These are phyloP conservation scores for Colletotrichum lini DNA, from an alignment of 2,329 filamentous ascomycete genomes.

Conservation along the genomic window DNA sequence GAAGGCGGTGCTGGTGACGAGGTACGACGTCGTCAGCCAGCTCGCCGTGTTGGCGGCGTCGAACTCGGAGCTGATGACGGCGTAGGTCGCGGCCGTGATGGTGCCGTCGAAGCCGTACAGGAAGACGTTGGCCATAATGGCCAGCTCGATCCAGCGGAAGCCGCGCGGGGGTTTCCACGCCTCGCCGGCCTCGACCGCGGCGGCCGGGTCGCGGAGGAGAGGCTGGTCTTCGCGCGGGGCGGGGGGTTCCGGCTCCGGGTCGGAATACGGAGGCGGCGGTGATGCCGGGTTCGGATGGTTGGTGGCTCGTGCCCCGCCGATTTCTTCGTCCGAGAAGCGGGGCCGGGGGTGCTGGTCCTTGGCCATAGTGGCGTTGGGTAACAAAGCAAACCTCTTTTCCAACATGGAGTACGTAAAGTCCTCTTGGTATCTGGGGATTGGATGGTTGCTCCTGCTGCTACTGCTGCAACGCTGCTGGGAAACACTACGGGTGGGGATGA, in stretches of 20 bases:
- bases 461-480: not conserved
- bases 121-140: constrained; percentile 76
- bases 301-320: constrained; percentile 24
- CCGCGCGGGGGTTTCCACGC: constrained; percentile 64
- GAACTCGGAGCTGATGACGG: constrained; percentile 82
- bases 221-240: constrained; percentile 44
- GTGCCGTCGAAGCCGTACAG: constrained; percentile 80
- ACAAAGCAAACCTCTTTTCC: not conserved
- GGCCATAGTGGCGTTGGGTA: constrained; percentile 6
- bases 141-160: constrained; percentile 72
- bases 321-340: constrained; percentile 30
- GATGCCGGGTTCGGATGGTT: constrained; percentile 6
- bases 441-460: not conserved
- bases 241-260: constrained; percentile 5
- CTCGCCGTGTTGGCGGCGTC: constrained; percentile 79
- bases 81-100: constrained; percentile 80
- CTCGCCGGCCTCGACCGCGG: constrained; percentile 33
- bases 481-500: constrained; percentile 6
- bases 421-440: constrained; percentile 7
- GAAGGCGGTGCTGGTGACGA: constrained; percentile 79
- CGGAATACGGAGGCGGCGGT: constrained; percentile 20
- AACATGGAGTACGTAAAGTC: not conserved
- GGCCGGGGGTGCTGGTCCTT: constrained; percentile 9
- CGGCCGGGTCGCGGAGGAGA: constrained; percentile 44
- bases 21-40: constrained; percentile 81